These are phyloP conservation scores for Aurinia saxatilis DNA, from an alignment of 345 rosid species.

Conservation along the genomic window DNA sequence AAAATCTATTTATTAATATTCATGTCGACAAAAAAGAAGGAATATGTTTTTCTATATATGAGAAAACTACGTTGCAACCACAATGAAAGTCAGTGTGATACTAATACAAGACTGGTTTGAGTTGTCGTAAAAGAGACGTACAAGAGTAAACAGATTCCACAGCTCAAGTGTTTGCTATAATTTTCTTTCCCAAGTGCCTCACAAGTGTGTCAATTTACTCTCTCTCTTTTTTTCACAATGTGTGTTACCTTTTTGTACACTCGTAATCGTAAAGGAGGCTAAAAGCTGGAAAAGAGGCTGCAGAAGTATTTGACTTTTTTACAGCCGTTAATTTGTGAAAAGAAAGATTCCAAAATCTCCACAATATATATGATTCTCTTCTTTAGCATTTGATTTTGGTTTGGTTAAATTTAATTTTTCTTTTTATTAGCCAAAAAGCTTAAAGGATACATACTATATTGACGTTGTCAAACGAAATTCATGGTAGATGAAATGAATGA, in stretches of 20 bases:
- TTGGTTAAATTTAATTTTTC: neutral
- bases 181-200: neutral
- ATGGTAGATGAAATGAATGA: conserved; percentile 3
- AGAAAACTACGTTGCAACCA: neutral
- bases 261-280: no score
- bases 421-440: neutral
- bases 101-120: neutral
- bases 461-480: neutral
- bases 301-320: neutral
- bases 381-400: neutral
- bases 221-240: neutral
- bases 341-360: conserved; percentile 9
- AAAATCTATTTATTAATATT: no score
- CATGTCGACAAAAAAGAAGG: no score
- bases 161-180: neutral
- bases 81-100: neutral
- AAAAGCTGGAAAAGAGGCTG: neutral
- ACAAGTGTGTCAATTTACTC: no score
- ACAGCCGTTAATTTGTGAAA: conserved; percentile 12
- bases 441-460: neutral
- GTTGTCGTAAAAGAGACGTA: neutral
- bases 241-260: no score
- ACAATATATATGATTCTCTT: conserved; percentile 12
- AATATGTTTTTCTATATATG: no score
- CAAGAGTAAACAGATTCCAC: neutral